phyloP scores from a whole-genome alignment of 352 stramenopile species.

The Hyphochytrium catenoides region DNA sequence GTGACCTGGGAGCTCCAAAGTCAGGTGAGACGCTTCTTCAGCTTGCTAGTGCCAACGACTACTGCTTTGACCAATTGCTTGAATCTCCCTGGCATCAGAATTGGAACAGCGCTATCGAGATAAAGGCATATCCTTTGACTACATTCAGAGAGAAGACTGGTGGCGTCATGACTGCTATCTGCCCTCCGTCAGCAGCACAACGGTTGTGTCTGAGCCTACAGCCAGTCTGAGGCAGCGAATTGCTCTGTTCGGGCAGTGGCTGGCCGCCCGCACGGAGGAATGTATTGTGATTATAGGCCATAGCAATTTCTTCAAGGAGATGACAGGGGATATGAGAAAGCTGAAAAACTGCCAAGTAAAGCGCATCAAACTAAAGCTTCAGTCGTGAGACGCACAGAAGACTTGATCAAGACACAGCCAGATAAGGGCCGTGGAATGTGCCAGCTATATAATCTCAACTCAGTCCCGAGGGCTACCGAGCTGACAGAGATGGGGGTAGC shows the following conservation, averaged over 20 bases:
- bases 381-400: neutral
- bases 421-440: no score
- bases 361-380: conserved; percentile 14
- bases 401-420: no score
- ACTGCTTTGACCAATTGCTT: no score
- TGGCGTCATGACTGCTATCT: neutral
- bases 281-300: conserved; percentile 54
- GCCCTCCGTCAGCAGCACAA: neutral
- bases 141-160: conserved; percentile 7
- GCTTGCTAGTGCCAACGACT: neutral
- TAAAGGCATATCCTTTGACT: neutral
- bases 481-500: no score
- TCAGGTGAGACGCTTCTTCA: conserved; percentile 9
- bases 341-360: conserved; percentile 51
- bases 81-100: conserved; percentile 9
- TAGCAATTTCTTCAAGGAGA: conserved; percentile 54
- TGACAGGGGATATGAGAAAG: conserved; percentile 46
- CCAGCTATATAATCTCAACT: no score
- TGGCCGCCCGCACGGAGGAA: conserved; percentile 25
- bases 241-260: conserved; percentile 20
- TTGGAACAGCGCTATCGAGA: conserved; percentile 11
- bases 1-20: conserved; percentile 37
- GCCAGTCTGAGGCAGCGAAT: conserved; percentile 36
- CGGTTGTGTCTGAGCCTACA: conserved; percentile 20
- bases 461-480: no score